Evolutionary conservation across 2,329 filamentous ascomycete species (phyloP).

Genomic region (Cadophora gregata): DNA sequence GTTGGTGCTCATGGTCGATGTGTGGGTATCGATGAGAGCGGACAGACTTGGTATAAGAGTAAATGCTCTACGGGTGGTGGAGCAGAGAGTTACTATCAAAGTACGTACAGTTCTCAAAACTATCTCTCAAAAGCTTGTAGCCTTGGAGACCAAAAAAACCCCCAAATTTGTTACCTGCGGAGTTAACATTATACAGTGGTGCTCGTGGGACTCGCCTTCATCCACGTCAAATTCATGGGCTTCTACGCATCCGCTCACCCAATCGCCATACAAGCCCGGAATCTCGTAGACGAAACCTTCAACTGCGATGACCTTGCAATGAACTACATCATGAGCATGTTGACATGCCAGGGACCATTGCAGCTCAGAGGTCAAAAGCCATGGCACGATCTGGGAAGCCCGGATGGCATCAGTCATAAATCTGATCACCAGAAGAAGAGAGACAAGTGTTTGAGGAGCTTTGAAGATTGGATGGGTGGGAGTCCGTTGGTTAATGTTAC

Average conservation of each 20-base stretch:
- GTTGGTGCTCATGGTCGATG: constrained; percentile 8
- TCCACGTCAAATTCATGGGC: constrained; percentile 16
- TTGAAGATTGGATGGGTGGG: constrained; percentile 2
- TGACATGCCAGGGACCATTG: constrained; percentile 11
- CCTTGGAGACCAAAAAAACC: neutral
- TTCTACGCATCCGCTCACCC: neutral
- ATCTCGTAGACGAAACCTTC: constrained; percentile 8
- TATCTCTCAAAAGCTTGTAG: too few species aligned
- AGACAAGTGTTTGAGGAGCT: neutral
- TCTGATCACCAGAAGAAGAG: constrained; percentile 9
- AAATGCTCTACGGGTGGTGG: neutral
- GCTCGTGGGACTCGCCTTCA: constrained; percentile 7
- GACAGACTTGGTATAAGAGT: neutral
- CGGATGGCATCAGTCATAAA: neutral
- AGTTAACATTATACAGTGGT: neutral
- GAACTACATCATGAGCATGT: constrained; percentile 10
- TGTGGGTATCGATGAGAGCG: neutral
- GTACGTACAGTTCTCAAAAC: neutral
- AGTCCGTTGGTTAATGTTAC: constrained; percentile 10
- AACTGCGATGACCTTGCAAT: constrained; percentile 6
- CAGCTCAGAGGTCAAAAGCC: constrained; percentile 5
- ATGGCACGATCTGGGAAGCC: neutral
- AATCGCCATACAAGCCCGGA: neutral
- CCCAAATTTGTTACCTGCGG: neutral
- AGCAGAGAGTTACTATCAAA: neutral